A percentile compares a stretch with the other conserved stretches of the same genome.
Conservation (phyloP, 495 filamentous ascomycete species). For the Parachaetomium inaequale region DNA sequence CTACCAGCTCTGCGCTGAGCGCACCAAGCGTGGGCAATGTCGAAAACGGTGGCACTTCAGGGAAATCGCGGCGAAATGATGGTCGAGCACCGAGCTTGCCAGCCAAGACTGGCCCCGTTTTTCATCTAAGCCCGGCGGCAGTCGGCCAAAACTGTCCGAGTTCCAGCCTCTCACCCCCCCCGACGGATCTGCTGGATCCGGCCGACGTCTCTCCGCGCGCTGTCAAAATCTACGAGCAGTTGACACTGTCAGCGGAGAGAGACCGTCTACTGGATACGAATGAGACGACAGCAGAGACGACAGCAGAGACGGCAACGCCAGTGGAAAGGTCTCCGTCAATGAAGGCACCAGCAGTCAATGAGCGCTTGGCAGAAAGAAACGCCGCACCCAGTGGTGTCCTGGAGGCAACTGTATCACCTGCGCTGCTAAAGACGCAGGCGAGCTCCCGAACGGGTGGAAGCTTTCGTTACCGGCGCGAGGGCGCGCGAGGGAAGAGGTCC, state of each 20-base stretch:
- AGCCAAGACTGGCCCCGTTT: background rate
- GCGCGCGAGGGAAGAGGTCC: background rate
- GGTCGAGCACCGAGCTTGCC: background rate
- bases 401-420: background rate
- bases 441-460: slow-evolving; percentile 29
- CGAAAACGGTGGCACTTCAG: background rate
- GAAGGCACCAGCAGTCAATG: background rate
- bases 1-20: background rate
- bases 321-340: background rate
- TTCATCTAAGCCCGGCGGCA: background rate
- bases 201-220: slow-evolving; percentile 6
- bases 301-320: background rate
- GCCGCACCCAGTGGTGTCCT: background rate
- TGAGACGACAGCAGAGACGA: background rate
- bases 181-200: background rate
- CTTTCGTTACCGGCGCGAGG: slow-evolving; percentile 27
- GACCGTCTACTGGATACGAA: background rate
- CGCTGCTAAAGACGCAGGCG: slow-evolving; percentile 20
- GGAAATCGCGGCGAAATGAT: background rate
- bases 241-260: background rate
- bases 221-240: slow-evolving; percentile 4
- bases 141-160: background rate
- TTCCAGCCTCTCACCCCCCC: background rate
- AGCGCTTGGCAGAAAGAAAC: background rate
- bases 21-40: background rate